Conservation (phyloP, 192 early-diverging fungal species). For the Backusella liffmaniae region DNA sequence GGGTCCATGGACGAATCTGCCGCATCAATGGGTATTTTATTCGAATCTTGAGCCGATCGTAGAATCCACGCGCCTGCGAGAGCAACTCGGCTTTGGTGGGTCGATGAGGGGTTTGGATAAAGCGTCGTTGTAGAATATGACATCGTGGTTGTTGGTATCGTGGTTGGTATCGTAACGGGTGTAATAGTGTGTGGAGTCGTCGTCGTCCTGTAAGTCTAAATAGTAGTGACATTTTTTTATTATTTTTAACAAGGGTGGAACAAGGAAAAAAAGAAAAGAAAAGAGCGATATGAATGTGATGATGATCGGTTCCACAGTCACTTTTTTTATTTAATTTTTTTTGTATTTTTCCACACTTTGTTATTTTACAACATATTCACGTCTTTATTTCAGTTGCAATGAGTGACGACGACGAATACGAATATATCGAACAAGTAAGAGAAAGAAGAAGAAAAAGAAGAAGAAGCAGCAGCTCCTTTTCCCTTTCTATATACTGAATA, state of each 20-base stretch:
- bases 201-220: neutral
- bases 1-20: slow-evolving; percentile 69
- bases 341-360: neutral
- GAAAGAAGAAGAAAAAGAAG: too few species aligned
- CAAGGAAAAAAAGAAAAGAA: neutral
- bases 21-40: slow-evolving; percentile 62
- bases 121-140: neutral
- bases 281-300: neutral
- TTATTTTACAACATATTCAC: neutral
- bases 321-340: neutral
- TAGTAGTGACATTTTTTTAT: neutral
- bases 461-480: neutral
- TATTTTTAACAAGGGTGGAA: neutral
- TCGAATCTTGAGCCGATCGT: slow-evolving; percentile 59
- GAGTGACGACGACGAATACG: slow-evolving; percentile 4
- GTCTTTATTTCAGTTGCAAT: neutral
- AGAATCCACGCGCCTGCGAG: slow-evolving; percentile 55
- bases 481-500: too few species aligned
- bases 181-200: neutral
- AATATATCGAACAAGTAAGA: slow-evolving; percentile 19
- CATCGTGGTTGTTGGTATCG: neutral
- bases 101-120: slow-evolving; percentile 22
- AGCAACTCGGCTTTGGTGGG: slow-evolving; percentile 53
- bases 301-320: neutral
- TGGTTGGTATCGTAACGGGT: neutral